These are phyloP conservation scores for Pseudogymnoascus sp. DNA, from an alignment of 2,329 filamentous ascomycete genomes.

Conservation along the genomic window DNA sequence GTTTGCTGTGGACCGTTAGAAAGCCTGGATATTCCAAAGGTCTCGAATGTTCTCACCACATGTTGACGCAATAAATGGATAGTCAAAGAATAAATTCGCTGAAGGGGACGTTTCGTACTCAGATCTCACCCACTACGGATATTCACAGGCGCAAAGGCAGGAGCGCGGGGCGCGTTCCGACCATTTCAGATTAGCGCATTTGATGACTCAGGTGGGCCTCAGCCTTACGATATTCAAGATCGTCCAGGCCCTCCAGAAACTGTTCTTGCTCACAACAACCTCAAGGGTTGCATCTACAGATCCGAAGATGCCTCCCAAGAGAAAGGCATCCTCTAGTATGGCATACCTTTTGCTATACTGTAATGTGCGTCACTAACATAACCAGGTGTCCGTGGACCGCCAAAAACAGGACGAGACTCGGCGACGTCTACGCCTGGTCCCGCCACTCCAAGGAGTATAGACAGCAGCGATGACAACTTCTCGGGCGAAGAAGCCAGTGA, in stretches of 20 bases:
- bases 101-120: neutral
- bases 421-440: slow-evolving; percentile 55
- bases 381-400: slow-evolving; percentile 40
- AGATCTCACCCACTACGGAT: slow-evolving; percentile 6
- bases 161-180: slow-evolving; percentile 7
- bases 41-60: slow-evolving; percentile 9
- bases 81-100: neutral
- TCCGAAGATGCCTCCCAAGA: slow-evolving; percentile 61
- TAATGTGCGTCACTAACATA: slow-evolving; percentile 31
- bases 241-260: neutral
- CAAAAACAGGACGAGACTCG: slow-evolving; percentile 53
- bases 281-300: slow-evolving; percentile 12
- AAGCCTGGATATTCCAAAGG: neutral
- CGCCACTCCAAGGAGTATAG: slow-evolving; percentile 53
- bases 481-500: slow-evolving; percentile 47
- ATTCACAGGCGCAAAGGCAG: slow-evolving; percentile 1
- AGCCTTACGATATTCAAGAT: slow-evolving; percentile 5
- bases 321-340: slow-evolving; percentile 56
- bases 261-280: slow-evolving; percentile 6
- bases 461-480: slow-evolving; percentile 45
- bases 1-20: slow-evolving; percentile 60
- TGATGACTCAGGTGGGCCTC: slow-evolving; percentile 10
- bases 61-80: neutral
- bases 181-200: neutral
- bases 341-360: slow-evolving; percentile 25